These are phyloP conservation scores for Mentha longifolia DNA, from an alignment of 257 asterid genomes.

Conservation along the genomic window DNA sequence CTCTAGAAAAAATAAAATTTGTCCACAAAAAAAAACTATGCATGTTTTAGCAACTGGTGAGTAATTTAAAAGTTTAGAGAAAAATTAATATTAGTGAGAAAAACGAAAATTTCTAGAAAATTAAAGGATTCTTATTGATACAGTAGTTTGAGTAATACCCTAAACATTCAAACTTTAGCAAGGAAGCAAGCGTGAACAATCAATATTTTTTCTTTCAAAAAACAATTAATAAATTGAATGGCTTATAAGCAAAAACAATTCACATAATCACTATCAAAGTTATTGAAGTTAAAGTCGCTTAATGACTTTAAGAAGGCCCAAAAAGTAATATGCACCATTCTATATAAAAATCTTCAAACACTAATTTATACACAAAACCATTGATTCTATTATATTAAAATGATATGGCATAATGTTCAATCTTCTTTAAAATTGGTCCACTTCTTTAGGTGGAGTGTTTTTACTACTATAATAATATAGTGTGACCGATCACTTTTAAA, in stretches of 20 bases:
- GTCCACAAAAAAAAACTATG: no score
- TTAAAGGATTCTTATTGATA: background rate
- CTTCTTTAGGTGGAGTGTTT: conserved; percentile 20
- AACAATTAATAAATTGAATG: background rate
- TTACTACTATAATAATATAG: background rate
- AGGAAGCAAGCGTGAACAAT: background rate
- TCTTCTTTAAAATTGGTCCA: conserved; percentile 27
- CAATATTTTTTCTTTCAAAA: no score
- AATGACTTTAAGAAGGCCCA: background rate
- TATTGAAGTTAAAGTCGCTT: background rate
- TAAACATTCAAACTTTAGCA: background rate
- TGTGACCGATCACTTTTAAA: background rate
- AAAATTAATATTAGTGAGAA: no score
- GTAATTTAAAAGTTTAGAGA: no score
- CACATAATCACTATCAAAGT: background rate
- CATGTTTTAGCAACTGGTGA: no score
- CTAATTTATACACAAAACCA: background rate
- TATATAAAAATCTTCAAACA: background rate
- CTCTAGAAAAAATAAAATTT: no score
- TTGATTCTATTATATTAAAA: background rate
- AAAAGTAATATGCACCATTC: background rate
- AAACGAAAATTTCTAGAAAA: no score
- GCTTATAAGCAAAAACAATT: background rate
- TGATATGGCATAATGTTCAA: conserved; percentile 14
- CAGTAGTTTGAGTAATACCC: background rate